Conservation (phyloP, 208 protist genomes). For the Leishmania aethiopica region DNA sequence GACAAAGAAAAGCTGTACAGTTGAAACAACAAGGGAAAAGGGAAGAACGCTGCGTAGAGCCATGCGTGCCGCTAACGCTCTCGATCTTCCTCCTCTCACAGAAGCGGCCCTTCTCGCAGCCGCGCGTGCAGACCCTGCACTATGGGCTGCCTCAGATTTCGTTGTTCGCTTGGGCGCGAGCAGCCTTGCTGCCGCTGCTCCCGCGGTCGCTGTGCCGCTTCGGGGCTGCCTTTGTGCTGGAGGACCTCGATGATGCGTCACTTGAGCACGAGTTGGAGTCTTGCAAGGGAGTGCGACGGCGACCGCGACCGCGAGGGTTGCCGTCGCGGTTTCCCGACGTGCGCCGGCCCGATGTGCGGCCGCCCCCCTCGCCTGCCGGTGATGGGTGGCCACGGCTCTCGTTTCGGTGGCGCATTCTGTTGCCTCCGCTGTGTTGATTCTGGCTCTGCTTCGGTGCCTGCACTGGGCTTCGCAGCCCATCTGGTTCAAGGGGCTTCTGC, state of each 20-base stretch:
- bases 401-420: background rate
- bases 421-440: background rate
- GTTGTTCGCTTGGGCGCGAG: background rate
- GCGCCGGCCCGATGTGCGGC: background rate
- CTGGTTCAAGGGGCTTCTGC: slow-evolving; percentile 5
- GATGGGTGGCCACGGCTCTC: slow-evolving; percentile 8
- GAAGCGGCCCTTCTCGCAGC: background rate
- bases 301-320: slow-evolving; percentile 7
- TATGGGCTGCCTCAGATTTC: background rate
- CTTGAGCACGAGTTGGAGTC: slow-evolving; percentile 9
- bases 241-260: background rate
- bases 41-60: background rate
- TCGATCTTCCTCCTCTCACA: background rate
- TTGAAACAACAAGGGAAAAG: background rate
- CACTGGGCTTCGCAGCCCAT: background rate
- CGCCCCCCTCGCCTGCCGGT: slow-evolving; percentile 4
- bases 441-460: background rate
- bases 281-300: slow-evolving; percentile 11
- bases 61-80: background rate
- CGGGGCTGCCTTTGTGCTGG: background rate
- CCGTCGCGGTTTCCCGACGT: background rate
- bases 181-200: background rate
- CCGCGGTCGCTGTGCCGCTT: slow-evolving; percentile 11
- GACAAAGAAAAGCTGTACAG: background rate
- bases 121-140: background rate